Conservation (phyloP, 306 rosid genomes). For the Echinosophora koreensis region DNA sequence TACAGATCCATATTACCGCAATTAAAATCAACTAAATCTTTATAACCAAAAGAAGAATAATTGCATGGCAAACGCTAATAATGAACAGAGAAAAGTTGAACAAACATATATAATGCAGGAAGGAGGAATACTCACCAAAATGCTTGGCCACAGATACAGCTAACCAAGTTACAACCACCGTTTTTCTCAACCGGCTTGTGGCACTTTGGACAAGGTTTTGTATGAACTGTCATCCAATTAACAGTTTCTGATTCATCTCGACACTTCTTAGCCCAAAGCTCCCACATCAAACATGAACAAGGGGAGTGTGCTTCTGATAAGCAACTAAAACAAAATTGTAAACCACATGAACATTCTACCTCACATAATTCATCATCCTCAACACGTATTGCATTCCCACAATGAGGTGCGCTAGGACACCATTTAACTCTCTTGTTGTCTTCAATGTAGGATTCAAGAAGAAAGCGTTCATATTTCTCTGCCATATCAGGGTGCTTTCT, state of each 20-base stretch:
- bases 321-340: constrained; percentile 91
- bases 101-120: constrained; percentile 6
- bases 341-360: constrained; percentile 93
- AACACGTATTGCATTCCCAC: constrained; percentile 92
- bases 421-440: constrained; percentile 93
- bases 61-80: constrained; percentile 17
- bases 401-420: constrained; percentile 97
- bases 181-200: constrained; percentile 97
- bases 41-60: background rate
- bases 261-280: constrained; percentile 93
- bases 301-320: constrained; percentile 91
- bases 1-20: background rate
- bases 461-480: constrained; percentile 90
- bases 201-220: constrained; percentile 96
- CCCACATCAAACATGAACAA: constrained; percentile 96
- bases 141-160: constrained; percentile 94
- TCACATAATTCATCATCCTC: constrained; percentile 87
- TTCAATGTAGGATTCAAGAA: constrained; percentile 95
- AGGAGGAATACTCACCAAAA: constrained; percentile 78
- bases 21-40: background rate
- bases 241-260: constrained; percentile 98
- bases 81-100: constrained; percentile 24
- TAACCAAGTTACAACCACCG: constrained; percentile 98
- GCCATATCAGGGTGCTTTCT: constrained; percentile 74
- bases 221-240: constrained; percentile 97